Evolutionary conservation across 2,329 filamentous ascomycete genomes (phyloP).

Genomic region (Lasiodiplodia theobromae): DNA sequence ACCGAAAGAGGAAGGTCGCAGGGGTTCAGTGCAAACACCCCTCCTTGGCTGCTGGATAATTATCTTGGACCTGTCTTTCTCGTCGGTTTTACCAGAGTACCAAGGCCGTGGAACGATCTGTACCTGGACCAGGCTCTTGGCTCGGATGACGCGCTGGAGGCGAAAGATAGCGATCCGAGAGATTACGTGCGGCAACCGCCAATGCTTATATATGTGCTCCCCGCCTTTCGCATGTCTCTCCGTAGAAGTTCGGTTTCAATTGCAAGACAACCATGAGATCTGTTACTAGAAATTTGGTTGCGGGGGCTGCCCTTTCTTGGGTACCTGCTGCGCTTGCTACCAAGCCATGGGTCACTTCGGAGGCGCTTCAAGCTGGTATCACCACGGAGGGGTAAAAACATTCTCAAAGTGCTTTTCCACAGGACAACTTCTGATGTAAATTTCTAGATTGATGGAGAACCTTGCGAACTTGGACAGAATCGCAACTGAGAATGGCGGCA

Average conservation of each 20-base stretch:
- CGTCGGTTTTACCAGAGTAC: not conserved
- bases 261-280: not conserved
- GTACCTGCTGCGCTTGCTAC: not conserved
- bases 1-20: constrained; percentile 3
- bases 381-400: constrained; percentile 45
- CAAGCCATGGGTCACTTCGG: constrained; percentile 44
- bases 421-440: not conserved
- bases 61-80: constrained; percentile 19
- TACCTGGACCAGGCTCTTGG: constrained; percentile 13
- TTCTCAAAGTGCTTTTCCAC: not conserved
- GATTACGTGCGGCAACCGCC: not conserved
- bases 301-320: not conserved
- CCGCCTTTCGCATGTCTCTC: not conserved
- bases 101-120: not conserved
- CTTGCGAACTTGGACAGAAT: constrained; percentile 64
- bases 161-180: constrained; percentile 8
- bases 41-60: not conserved
- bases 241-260: too few species aligned
- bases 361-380: constrained; percentile 50
- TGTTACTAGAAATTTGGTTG: not conserved
- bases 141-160: not conserved
- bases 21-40: not conserved
- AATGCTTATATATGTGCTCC: not conserved
- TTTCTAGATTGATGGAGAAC: constrained; percentile 58
- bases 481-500: constrained; percentile 63